Base-by-base conservation (phyloP, 2,329 filamentous ascomycete genomes). In the Leptographium procerum region DNA sequence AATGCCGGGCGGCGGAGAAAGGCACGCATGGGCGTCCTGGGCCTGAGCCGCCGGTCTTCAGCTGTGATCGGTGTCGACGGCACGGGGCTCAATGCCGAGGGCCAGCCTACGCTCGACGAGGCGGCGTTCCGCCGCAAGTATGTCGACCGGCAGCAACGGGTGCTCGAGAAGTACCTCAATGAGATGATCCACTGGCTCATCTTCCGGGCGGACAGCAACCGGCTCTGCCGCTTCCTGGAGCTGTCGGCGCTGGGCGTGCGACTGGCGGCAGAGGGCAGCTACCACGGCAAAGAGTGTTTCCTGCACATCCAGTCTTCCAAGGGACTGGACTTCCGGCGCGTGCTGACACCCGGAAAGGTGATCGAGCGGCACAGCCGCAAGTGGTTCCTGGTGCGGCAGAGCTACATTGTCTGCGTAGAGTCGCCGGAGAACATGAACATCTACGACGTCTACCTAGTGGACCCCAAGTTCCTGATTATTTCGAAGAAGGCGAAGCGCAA, bases 391-490 rank as follows among this genome's bases (percentile, higher is more conserved):
- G 91, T 99, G n/a, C 81, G 94, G 56, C 91, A 97, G 71, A 97
- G 91, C 74, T 99, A 99, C 68, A 86, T 99, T 60, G 92, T 96
- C 51, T 96, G 92, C 65, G 91, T 97, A n/a, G 92, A 97, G 69
- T 96, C 94, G 0, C 94, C 94, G 0, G 92, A 97, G 70, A 95
- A 95, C 66, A 95, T 97, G 88, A 92, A 96, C 67, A 95, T 97
- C 36, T 96, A 96, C 69, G 95, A 99, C 72, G 94, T 99, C 26
- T 97, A 96, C 70, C 79, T 99, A n/a, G 89, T 97, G 29, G 94
- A 99, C 68, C 81, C 88, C 1, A 86, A 88, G 66, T 99, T 99
- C 72, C 79, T 82, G 56, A 85, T 96, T 55, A 85, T 91, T 62
- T 84, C 88, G 58, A 91, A 91, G 71, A 83, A 81, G 64, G 78